Evolutionary conservation across 2,329 filamentous ascomycete species (phyloP), one percentile per base, ranked within the genome.

Genomic region (Periglandula ipomoeae): DNA sequence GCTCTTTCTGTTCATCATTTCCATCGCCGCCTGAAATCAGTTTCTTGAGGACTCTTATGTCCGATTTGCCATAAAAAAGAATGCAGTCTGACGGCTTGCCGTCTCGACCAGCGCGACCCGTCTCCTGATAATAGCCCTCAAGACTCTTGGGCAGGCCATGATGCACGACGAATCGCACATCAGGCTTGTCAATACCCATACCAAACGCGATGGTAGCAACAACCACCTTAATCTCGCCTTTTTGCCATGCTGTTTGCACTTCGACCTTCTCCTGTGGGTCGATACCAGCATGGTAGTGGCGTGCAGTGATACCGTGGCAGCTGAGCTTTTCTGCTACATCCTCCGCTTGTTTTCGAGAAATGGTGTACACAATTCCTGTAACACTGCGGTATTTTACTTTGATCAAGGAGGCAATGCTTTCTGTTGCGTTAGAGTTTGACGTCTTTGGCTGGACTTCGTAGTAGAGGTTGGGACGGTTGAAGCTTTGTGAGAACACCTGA

Each of bases 171-270:
- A 95, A 98, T 24, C 93, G 86, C 43, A 98, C 93, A 63, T 98
- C 86, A 1, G 90, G 81, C 65, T 98, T 98, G 71, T 98, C 93
- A 55, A 98, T 98, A n/a, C 93, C 93, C 93, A 98, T 98, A 6
- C 93, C 93, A 62, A 98, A 98, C 22, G 93, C 93, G 64, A 98
- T 97, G 0, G 93, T 98, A 19, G 93, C 94, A 44, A 98, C 93
- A 39, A 98, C 94, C 30, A 98, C 87, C 56, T 95, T 86, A 59
- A 84, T 79, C 46, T 73, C 70, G 5, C 89, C 89, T 39, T 69
- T 71, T 64, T 98, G 93, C 93, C 93, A 98, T 26, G 81, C 67
- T 52, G 78, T 78, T 64, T 97, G 91, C 4, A 93, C 78, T 6
- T 75, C 64, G 1, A 75, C 73, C 62, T 91, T 91, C 46, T 86